Percentiles rank a stretch among this genome's conserved stretches.
Evolutionary conservation across 2,329 filamentous ascomycete genomes (phyloP).

Genomic region (Neonectria hederae): DNA sequence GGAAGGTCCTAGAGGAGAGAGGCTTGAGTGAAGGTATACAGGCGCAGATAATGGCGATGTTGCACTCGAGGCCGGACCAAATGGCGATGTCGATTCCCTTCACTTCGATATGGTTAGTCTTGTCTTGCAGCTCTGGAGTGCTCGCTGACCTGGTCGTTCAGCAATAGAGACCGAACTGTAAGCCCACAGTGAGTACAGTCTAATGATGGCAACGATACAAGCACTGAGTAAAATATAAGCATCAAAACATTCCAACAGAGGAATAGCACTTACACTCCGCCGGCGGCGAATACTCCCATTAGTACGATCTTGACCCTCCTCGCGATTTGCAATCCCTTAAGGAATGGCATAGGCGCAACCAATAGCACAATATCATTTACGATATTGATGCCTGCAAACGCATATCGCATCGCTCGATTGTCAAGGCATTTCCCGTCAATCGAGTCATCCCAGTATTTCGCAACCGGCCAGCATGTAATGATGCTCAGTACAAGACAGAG

Average conservation of each 20-base stretch:
- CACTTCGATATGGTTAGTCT: conserved; percentile 12
- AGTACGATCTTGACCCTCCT: conserved; percentile 54
- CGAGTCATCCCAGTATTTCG: conserved; percentile 41
- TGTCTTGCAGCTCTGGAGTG: not conserved
- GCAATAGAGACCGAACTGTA: conserved; percentile 26
- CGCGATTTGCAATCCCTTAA: conserved; percentile 50
- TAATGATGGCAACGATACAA: conserved; percentile 39
- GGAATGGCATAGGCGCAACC: conserved; percentile 43
- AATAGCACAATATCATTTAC: conserved; percentile 45
- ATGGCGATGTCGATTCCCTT: conserved; percentile 37
- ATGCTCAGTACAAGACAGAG: conserved; percentile 37
- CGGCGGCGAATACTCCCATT: conserved; percentile 51
- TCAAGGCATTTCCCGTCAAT: conserved; percentile 40
- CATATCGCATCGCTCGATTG: conserved; percentile 35
- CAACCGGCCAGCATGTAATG: conserved; percentile 41
- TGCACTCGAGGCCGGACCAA: conserved; percentile 48
- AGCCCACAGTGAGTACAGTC: conserved; percentile 34
- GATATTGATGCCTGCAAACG: conserved; percentile 47
- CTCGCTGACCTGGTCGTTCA: conserved; percentile 11
- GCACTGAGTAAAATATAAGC: conserved; percentile 15
- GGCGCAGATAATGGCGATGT: conserved; percentile 48
- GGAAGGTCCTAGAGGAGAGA: conserved; percentile 40
- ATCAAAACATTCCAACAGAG: not conserved
- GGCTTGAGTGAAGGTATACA: conserved; percentile 48
- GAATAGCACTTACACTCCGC: conserved; percentile 45